Evolutionary conservation across 1,284 basidiomycete species (phyloP).

Genomic region (Ustilago trichophora): DNA sequence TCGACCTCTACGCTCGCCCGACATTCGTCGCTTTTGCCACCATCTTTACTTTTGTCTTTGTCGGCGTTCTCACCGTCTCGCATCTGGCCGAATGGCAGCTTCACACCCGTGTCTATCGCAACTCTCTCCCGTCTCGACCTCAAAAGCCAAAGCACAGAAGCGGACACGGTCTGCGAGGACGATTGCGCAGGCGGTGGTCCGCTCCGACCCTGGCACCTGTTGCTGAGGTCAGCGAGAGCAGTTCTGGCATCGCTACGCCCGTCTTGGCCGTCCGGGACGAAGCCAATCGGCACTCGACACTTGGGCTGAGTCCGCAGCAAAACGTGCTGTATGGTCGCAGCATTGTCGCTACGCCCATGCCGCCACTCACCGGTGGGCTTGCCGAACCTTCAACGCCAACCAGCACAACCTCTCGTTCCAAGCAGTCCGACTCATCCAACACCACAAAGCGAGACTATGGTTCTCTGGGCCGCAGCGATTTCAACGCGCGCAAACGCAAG

Average conservation of each 20-base stretch:
- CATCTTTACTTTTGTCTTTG: slow-evolving; percentile 73
- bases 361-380: no score
- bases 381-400: no score
- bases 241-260: slow-evolving; percentile 61
- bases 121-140: slow-evolving; percentile 9
- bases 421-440: not conserved
- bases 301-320: no score
- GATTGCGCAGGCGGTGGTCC: slow-evolving; percentile 45
- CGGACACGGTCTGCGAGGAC: slow-evolving; percentile 7
- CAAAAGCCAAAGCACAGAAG: slow-evolving; percentile 20
- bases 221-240: slow-evolving; percentile 63
- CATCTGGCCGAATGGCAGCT: slow-evolving; percentile 65
- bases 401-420: no score
- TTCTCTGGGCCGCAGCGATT: slow-evolving; percentile 25
- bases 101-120: slow-evolving; percentile 33
- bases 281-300: slow-evolving; percentile 13
- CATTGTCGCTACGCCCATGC: no score
- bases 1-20: slow-evolving; percentile 79
- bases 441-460: slow-evolving; percentile 34
- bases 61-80: slow-evolving; percentile 69
- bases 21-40: slow-evolving; percentile 79
- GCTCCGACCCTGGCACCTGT: slow-evolving; percentile 63
- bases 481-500: slow-evolving; percentile 23
- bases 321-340: no score
- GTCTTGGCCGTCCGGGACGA: slow-evolving; percentile 50